Conservation (phyloP, 257 asterid species). For the Apocynum venetum region DNA sequence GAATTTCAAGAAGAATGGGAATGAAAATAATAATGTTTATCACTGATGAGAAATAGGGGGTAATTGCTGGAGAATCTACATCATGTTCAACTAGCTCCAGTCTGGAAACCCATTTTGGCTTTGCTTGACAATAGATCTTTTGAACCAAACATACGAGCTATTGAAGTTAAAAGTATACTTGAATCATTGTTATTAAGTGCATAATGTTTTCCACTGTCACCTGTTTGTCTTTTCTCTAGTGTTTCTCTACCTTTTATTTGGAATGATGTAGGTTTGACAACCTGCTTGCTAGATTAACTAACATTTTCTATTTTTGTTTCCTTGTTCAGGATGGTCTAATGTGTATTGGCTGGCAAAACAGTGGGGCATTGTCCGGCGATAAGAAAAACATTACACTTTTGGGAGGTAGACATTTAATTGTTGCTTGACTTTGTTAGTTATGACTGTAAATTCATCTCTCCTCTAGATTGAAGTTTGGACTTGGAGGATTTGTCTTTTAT, state of each 20-base stretch:
- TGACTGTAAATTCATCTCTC: background rate
- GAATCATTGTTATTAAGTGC: background rate
- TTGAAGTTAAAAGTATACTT: background rate
- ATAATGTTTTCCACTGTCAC: background rate
- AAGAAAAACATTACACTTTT: slow-evolving; percentile 72
- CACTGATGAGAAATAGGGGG: background rate
- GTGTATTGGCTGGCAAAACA: slow-evolving; percentile 98
- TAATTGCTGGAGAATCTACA: slow-evolving; percentile 1
- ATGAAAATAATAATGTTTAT: background rate
- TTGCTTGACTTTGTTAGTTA: slow-evolving; percentile 6
- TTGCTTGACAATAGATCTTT: background rate
- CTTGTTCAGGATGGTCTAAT: slow-evolving; percentile 68
- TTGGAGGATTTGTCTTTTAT: background rate
- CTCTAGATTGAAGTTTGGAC: background rate
- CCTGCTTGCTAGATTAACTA: background rate
- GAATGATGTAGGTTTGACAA: background rate
- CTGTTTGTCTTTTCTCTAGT: slow-evolving; percentile 3
- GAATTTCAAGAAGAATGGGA: background rate
- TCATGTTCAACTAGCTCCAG: background rate
- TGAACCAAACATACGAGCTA: background rate
- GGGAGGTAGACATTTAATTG: slow-evolving; percentile 60
- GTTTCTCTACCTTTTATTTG: slow-evolving; percentile 2
- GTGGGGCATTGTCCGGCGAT: slow-evolving; percentile 66
- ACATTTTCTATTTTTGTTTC: background rate
- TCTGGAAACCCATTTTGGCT: background rate